A percentile compares a stretch with the other conserved stretches of the same genome.
phyloP scores from a whole-genome alignment of 2,329 filamentous ascomycete species.

The Cladosporium austrohemisphaericum region DNA sequence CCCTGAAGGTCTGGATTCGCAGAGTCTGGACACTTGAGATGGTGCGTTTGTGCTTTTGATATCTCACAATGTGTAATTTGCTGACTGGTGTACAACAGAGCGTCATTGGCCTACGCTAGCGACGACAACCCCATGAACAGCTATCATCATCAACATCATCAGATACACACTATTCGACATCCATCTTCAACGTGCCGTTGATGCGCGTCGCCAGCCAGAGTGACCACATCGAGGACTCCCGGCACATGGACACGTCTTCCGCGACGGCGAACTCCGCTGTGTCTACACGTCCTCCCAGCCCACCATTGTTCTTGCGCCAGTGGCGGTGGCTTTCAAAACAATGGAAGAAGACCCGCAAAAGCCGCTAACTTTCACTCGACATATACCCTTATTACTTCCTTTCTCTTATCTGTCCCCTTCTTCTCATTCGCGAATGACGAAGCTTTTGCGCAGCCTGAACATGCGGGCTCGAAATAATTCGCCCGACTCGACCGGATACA shows the following conservation, averaged over 20 bases:
- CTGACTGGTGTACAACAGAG: constrained; percentile 21
- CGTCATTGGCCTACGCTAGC: constrained; percentile 30
- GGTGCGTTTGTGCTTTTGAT: constrained; percentile 45
- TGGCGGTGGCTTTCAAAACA: neutral
- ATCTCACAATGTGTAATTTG: neutral
- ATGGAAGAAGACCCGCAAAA: neutral
- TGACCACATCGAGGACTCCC: too few species aligned
- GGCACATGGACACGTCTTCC: too few species aligned
- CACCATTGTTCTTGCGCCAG: too few species aligned
- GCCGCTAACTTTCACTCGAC: constrained; percentile 4
- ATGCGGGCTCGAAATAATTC: too few species aligned
- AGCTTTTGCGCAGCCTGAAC: neutral
- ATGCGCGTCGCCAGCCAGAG: too few species aligned
- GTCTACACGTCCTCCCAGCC: too few species aligned
- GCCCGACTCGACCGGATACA: too few species aligned
- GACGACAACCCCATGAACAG: neutral
- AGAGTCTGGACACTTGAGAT: constrained; percentile 98
- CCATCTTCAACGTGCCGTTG: too few species aligned
- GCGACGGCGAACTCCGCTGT: too few species aligned
- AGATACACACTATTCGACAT: too few species aligned
- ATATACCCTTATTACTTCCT: constrained; percentile 13
- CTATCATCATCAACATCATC: neutral
- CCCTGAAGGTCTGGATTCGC: constrained; percentile 96
- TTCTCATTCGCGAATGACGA: constrained; percentile 3
- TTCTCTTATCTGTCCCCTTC: neutral